Conservation (phyloP, 78 protist species). For the Dictyostelium citrinum region DNA sequence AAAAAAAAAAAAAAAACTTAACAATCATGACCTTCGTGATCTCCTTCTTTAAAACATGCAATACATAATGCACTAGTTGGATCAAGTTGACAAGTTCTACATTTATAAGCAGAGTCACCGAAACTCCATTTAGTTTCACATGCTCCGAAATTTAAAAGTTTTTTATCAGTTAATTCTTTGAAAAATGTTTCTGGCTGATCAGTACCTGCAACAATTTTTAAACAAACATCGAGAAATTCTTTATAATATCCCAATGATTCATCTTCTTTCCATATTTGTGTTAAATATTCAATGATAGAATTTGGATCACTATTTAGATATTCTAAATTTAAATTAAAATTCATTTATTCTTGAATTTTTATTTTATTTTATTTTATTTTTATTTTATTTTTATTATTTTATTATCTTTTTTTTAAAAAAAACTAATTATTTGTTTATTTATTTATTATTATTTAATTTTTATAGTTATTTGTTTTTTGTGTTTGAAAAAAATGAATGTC, state of each 20-base stretch:
- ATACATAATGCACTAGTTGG: constrained; percentile 90
- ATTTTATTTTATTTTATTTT: neutral
- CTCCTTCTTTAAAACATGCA: constrained; percentile 84
- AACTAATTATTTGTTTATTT: neutral
- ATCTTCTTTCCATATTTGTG: neutral
- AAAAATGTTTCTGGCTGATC: constrained; percentile 18
- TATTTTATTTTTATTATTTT: neutral
- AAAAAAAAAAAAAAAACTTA: neutral
- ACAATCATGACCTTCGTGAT: constrained; percentile 92
- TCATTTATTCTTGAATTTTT: neutral
- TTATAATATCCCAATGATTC: neutral
- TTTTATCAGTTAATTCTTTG: neutral
- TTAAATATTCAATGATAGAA: neutral
- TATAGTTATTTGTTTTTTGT: neutral
- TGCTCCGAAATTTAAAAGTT: constrained; percentile 54
- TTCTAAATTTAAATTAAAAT: neutral
- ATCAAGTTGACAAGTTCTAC: constrained; percentile 91
- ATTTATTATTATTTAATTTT: neutral
- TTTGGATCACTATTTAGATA: neutral
- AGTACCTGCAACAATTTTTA: neutral
- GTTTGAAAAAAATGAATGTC: neutral
- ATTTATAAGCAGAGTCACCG: constrained; percentile 88
- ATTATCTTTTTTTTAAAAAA: neutral
- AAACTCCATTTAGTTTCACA: constrained; percentile 85
- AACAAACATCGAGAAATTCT: constrained; percentile 9